Conservation (phyloP, 257 asterid genomes). For the Haberlea rhodopensis region DNA sequence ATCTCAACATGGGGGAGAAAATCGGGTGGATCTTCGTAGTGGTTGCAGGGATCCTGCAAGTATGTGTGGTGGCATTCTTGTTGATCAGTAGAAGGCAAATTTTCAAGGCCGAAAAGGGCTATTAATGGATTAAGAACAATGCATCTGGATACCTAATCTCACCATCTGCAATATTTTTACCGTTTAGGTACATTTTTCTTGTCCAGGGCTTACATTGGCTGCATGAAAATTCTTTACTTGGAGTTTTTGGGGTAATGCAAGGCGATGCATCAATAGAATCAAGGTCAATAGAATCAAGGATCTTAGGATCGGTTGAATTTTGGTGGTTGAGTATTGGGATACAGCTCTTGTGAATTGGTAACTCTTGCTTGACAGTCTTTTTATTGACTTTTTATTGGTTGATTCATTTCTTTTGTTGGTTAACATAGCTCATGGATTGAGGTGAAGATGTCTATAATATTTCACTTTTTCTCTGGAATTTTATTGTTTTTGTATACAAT, state of each 20-base stretch:
- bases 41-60: slow-evolving; percentile 40
- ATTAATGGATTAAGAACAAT: background rate
- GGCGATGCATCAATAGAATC: background rate
- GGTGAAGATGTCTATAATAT: background rate
- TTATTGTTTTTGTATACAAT: background rate
- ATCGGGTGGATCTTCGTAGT: slow-evolving; percentile 45
- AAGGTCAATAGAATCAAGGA: too few relatives aligned
- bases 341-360: background rate
- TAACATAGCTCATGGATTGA: background rate
- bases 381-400: background rate
- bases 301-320: background rate
- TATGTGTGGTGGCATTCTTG: slow-evolving; percentile 40
- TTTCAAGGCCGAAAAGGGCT: slow-evolving; percentile 23
- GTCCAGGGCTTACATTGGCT: background rate
- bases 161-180: background rate
- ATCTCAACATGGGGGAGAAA: slow-evolving; percentile 46
- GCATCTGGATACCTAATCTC: background rate
- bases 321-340: background rate
- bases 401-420: background rate
- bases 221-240: background rate
- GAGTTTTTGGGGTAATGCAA: background rate
- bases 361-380: background rate
- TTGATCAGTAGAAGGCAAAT: slow-evolving; percentile 38
- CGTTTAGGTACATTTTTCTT: background rate
- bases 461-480: background rate